A percentile compares a stretch with the other conserved stretches of the same genome.
Evolutionary conservation across 805 yeast genomes (phyloP).

Genomic region (Torulaspora franciscae): DNA sequence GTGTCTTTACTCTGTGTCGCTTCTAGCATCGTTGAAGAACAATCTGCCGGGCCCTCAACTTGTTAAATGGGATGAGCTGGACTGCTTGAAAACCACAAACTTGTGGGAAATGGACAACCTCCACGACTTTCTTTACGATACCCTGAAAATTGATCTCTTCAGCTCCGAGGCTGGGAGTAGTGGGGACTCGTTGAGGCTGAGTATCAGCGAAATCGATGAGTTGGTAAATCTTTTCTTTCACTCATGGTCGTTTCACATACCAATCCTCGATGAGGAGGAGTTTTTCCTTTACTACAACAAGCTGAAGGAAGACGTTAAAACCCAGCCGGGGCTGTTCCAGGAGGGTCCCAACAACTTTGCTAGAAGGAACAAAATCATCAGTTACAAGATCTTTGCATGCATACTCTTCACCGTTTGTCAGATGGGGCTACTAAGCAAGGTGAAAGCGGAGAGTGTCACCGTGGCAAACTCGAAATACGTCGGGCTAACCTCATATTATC

Average conservation of each 20-base stretch:
- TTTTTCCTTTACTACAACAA: conserved; percentile 54
- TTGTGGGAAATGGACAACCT: conserved; percentile 31
- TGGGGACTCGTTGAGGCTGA: conserved; percentile 9
- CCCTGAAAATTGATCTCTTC: conserved; percentile 24
- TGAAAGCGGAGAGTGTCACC: conserved; percentile 19
- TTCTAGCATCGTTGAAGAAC: conserved; percentile 65
- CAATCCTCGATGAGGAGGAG: conserved; percentile 63
- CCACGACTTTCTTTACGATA: conserved; percentile 19
- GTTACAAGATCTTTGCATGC: conserved; percentile 31
- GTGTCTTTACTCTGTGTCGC: conserved; percentile 63
- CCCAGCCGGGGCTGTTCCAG: conserved; percentile 11
- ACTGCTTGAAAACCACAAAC: conserved; percentile 18
- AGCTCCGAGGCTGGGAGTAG: neutral
- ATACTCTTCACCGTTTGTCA: conserved; percentile 29
- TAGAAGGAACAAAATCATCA: conserved; percentile 20
- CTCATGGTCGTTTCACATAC: conserved; percentile 70
- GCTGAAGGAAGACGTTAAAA: conserved; percentile 18
- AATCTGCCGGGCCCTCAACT: conserved; percentile 39
- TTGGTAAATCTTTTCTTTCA: conserved; percentile 64
- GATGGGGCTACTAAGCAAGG: conserved; percentile 29
- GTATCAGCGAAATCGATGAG: conserved; percentile 47
- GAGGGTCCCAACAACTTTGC: conserved; percentile 9
- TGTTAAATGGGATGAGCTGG: conserved; percentile 14
- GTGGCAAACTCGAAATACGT: conserved; percentile 11
- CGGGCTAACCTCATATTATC: conserved; percentile 44